Base-by-base conservation (phyloP, 2,329 filamentous ascomycete species). In the Hansfordia pulvinata region DNA sequence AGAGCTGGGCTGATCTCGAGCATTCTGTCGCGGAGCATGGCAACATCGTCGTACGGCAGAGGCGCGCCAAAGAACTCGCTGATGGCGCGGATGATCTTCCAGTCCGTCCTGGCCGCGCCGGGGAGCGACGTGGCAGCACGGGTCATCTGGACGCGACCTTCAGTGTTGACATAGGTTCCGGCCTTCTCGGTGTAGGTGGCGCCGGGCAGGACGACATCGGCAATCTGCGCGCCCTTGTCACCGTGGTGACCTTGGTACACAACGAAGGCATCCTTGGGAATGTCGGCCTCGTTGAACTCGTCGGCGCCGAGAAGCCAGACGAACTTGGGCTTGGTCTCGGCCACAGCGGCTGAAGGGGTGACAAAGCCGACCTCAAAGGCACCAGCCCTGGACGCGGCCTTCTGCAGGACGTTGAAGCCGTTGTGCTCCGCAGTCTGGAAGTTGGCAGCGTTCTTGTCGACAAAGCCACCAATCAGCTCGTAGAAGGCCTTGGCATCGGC, bases 231-330 rank as follows among this genome's bases (percentile, higher is more conserved):
- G 37, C 88, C 90, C 28, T 72, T 72, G 60, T 98, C 90, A 56
- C 90, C 90, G 55, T 98, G 90, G 56, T 98, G 90, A 38, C 90
- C 90, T 58, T 98, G 90, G 64, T 98, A 98, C 44, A 98, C 72
- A 35, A 98, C 77, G 50, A 96, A 98, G 9, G 90, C 86, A 39
- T 90, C 81, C 65, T 90, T 93, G 44, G 90, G 90, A 31, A 98
- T 82, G 42, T 94, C 85, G 32, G 72, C 68, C 40, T 82, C 73
- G 37, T 68, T 67, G 48, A 96, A 69, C 60, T 98, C 90, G 50
- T 98, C 90, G 16, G 90, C 90, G 40, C 86, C 90, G 27, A 98
- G 75, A 27, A 98, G 76, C 86, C 88, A 98, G 49, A 98, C 62
- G 47, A 98, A 85, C 68, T 96, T 98, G 35, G 90, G 77, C 49